phyloP scores from a whole-genome alignment of 1,139 yeast genomes.

The Yamadazyma siamensis region DNA sequence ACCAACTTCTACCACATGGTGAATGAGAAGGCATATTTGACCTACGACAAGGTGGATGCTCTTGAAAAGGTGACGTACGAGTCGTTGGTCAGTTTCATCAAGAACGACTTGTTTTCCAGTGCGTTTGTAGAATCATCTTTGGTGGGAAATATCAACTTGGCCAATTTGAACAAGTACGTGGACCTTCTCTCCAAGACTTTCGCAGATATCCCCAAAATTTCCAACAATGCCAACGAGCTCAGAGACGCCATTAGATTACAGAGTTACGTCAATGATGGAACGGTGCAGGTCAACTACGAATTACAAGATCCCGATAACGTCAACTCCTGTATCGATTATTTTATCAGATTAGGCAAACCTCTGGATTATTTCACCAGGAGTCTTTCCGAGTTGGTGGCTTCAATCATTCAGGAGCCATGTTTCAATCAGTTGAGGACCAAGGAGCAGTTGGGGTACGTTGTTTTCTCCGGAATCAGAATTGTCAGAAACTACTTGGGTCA shows the following conservation, averaged over 20 bases:
- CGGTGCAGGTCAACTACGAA: conserved; percentile 47
- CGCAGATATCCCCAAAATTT: conserved; percentile 30
- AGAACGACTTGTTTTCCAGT: conserved; percentile 37
- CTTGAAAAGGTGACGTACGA: conserved; percentile 43
- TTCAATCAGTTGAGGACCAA: conserved; percentile 87
- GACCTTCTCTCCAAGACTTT: conserved; percentile 19
- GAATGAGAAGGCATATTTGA: conserved; percentile 67
- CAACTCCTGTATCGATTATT: conserved; percentile 82
- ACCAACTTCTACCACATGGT: conserved; percentile 57
- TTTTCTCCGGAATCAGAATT: conserved; percentile 68
- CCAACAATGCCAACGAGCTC: conserved; percentile 34
- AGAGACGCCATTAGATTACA: conserved; percentile 20
- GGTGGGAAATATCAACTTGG: conserved; percentile 70
- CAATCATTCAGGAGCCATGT: conserved; percentile 79
- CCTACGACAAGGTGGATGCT: conserved; percentile 57
- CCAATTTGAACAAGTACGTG: conserved; percentile 16
- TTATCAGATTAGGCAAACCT: conserved; percentile 61
- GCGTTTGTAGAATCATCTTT: conserved; percentile 66
- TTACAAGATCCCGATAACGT: conserved; percentile 68
- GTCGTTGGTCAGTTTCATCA: conserved; percentile 45
- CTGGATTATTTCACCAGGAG: conserved; percentile 33
- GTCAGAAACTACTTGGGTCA: conserved; percentile 76
- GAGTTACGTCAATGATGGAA: conserved; percentile 39
- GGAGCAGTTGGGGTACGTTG: conserved; percentile 85
- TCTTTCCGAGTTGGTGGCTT: conserved; percentile 62